Conservation (phyloP, 257 asterid genomes). For the Haberlea rhodopensis region DNA sequence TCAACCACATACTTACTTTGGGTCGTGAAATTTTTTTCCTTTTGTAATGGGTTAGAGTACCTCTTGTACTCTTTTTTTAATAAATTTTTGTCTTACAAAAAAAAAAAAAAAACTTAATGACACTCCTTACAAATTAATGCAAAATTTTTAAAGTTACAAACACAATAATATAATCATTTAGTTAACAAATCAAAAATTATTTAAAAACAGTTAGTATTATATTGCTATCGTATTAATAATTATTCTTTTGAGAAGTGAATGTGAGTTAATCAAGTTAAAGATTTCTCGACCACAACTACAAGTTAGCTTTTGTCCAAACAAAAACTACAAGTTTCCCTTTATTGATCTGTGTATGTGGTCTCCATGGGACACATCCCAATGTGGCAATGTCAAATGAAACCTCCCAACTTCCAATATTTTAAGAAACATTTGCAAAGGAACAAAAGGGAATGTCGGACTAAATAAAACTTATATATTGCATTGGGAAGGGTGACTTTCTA, state of each 20-base stretch:
- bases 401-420: slow-evolving; percentile 28
- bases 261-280: neutral
- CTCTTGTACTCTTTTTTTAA: too few relatives aligned
- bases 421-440: slow-evolving; percentile 42
- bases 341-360: slow-evolving; percentile 27
- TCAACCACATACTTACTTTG: too few relatives aligned
- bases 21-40: too few relatives aligned
- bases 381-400: slow-evolving; percentile 23
- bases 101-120: too few relatives aligned
- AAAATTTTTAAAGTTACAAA: too few relatives aligned
- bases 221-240: too few relatives aligned
- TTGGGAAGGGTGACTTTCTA: slow-evolving; percentile 12
- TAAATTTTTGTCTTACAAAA: too few relatives aligned
- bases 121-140: too few relatives aligned
- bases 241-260: neutral
- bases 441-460: slow-evolving; percentile 73
- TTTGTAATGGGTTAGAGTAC: too few relatives aligned
- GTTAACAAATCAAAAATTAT: too few relatives aligned
- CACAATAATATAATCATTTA: too few relatives aligned
- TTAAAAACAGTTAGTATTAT: too few relatives aligned
- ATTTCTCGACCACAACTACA: slow-evolving; percentile 16
- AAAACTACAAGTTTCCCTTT: slow-evolving; percentile 24
- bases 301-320: slow-evolving; percentile 20
- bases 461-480: slow-evolving; percentile 23
- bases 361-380: slow-evolving; percentile 36